phyloP scores from a whole-genome alignment of 345 rosid species.

The Eucalyptus sideroxylon region DNA sequence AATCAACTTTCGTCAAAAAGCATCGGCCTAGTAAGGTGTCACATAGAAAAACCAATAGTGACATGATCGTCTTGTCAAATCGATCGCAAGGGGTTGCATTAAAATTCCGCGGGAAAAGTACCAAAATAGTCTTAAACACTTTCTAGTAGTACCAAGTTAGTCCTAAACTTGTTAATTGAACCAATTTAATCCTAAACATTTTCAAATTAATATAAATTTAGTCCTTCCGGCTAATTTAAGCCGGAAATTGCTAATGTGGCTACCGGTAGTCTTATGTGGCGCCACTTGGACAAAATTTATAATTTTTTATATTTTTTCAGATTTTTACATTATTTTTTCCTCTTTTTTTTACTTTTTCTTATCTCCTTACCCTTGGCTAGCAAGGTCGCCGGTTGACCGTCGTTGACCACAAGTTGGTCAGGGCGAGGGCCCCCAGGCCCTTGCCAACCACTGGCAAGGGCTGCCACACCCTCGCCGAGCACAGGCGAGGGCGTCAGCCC shows the following conservation, averaged over 20 bases:
- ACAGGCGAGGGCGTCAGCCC: accelerated
- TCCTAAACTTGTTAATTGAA: accelerated
- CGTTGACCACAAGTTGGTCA: accelerated
- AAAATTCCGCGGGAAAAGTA: not conserved
- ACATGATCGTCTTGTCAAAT: not conserved
- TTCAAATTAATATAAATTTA: too few relatives aligned
- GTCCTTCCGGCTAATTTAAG: too few relatives aligned
- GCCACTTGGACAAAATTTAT: too few relatives aligned
- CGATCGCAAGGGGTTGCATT: accelerated
- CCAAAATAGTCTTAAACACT: too few relatives aligned
- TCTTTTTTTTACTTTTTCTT: too few relatives aligned
- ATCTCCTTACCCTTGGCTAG: accelerated
- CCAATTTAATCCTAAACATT: accelerated
- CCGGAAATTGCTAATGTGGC: accelerated
- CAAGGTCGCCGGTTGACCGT: accelerated
- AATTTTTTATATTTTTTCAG: too few relatives aligned
- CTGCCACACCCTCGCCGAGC: accelerated
- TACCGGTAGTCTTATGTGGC: accelerated
- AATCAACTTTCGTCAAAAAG: accelerated
- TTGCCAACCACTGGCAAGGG: too few relatives aligned
- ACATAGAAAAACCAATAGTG: not conserved
- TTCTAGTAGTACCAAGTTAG: too few relatives aligned
- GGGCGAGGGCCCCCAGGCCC: accelerated
- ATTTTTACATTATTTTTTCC: too few relatives aligned
- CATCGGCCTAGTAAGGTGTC: accelerated